phyloP scores from a whole-genome alignment of 371 early-diverging fungal species.

The Syncephalastrum racemosum region DNA sequence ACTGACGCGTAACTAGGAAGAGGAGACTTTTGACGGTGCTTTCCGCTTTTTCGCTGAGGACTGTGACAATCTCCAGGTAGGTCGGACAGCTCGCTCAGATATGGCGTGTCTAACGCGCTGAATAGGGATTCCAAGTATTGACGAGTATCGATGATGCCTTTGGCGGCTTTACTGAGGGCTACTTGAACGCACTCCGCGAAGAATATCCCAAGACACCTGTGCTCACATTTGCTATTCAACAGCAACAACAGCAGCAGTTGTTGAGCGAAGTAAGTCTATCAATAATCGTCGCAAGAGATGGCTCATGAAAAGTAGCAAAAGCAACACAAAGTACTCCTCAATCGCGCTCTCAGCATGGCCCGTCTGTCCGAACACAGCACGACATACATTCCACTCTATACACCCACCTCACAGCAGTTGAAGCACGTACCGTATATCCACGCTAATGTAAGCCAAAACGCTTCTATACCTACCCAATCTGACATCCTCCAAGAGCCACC shows the following conservation, averaged over 20 bases:
- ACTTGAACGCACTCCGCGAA: slow-evolving; percentile 68
- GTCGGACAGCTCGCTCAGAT: background rate
- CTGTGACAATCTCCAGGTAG: slow-evolving; percentile 77
- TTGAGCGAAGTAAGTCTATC: slow-evolving; percentile 32
- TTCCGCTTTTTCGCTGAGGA: slow-evolving; percentile 83
- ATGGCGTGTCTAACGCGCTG: background rate
- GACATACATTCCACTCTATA: slow-evolving; percentile 58
- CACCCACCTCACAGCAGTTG: slow-evolving; percentile 24
- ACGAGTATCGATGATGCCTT: slow-evolving; percentile 76
- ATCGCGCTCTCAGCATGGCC: slow-evolving; percentile 50
- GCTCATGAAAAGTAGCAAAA: too few relatives aligned
- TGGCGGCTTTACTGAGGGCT: slow-evolving; percentile 68
- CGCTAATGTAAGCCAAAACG: slow-evolving; percentile 19
- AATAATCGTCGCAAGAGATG: too few relatives aligned
- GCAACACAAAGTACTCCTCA: slow-evolving; percentile 37
- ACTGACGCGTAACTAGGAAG: slow-evolving; percentile 24
- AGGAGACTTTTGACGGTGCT: slow-evolving; percentile 71
- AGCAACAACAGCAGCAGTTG: slow-evolving; percentile 13
- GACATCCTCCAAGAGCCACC: slow-evolving; percentile 29
- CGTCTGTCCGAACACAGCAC: slow-evolving; percentile 51
- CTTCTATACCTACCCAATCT: background rate
- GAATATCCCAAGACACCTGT: slow-evolving; percentile 77
- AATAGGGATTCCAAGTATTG: slow-evolving; percentile 77
- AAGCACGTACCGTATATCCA: slow-evolving; percentile 25
- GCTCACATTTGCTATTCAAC: slow-evolving; percentile 60